Evolutionary conservation across 1,139 yeast species (phyloP).

Genomic region (Waltiozyma sp.): DNA sequence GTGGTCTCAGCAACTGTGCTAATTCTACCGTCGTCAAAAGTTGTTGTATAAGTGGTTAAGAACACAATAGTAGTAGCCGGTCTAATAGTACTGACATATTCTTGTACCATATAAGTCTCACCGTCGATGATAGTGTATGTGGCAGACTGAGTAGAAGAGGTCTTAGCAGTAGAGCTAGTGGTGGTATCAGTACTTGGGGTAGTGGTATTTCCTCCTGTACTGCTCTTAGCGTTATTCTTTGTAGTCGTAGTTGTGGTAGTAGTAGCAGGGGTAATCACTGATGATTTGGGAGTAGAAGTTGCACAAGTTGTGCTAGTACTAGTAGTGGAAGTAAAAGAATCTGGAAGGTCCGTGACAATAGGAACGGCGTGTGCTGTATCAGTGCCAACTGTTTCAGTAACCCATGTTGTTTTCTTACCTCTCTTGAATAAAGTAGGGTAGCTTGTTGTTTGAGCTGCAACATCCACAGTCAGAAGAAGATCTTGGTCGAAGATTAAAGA

Average conservation of each 20-base stretch:
- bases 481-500: slow-evolving; percentile 10
- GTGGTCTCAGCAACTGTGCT: slow-evolving; percentile 10
- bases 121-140: slow-evolving; percentile 18
- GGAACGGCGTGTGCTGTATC: slow-evolving; percentile 2
- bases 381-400: slow-evolving; percentile 13
- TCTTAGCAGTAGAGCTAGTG: background rate
- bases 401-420: slow-evolving; percentile 15
- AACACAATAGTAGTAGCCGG: slow-evolving; percentile 16
- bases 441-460: slow-evolving; percentile 12
- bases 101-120: slow-evolving; percentile 16
- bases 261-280: slow-evolving; percentile 7
- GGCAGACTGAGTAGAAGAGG: slow-evolving; percentile 1
- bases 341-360: slow-evolving; percentile 1
- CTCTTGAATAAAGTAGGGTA: slow-evolving; percentile 6
- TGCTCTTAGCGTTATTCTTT: too few relatives aligned
- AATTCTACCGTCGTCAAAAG: slow-evolving; percentile 10
- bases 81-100: slow-evolving; percentile 15
- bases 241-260: slow-evolving; percentile 2
- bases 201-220: too few relatives aligned
- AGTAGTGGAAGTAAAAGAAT: slow-evolving; percentile 2
- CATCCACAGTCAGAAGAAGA: slow-evolving; percentile 10
- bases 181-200: slow-evolving; percentile 1
- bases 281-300: too few relatives aligned
- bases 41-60: slow-evolving; percentile 14
- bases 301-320: slow-evolving; percentile 1